Base-by-base conservation (phyloP, 83 land plant genomes). In the Picea abies region DNA sequence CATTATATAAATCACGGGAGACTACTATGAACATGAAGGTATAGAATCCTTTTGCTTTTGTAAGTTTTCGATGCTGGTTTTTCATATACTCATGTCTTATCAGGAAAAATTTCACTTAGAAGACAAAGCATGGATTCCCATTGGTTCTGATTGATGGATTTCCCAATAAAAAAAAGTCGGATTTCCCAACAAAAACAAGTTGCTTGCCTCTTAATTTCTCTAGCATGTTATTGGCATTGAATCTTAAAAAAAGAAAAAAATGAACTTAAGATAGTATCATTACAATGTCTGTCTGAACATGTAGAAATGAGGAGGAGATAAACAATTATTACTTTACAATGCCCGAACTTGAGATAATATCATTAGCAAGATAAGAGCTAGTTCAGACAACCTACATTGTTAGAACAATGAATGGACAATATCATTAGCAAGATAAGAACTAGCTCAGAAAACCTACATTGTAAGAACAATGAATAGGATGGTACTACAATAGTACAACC, bases 101-200 rank as follows among this genome's bases (percentile, higher is more conserved):
- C 93, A 61, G 76, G 80, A 35, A 89, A 70, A 3, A 87, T 96
- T 82, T 83, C 85, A 78, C 90, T 80, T 65, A 95, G 81, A 84
- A 97, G 68, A 75, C 98, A 97, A 63, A 95, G 78, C 90, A 97
- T 86, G 4, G 99, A 97, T 84, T 97, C 98, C 98, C 98, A 97
- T 79, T 95, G 98, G 52, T 97, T 97, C 63, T 98, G 87, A 52
- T 96, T 96, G 68, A 97, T 88, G 6, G 99, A 97, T 80, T 97
- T 98, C 4, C 99, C 99, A 77, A 4, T 15, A 23, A 26, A 26
- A 26, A 26, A 26, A 26, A 26, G 29, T 26, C 29, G 6, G 99
- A 97, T 80, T 97, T 98, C 4, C 99, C 98, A 78, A 94, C 91
- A 83, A 95, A 97, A 12, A 93, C 95, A 49, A 97, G 81, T 41